Evolutionary conservation across 305 asterid species (phyloP).

Genomic region (Rubia peregrina): DNA sequence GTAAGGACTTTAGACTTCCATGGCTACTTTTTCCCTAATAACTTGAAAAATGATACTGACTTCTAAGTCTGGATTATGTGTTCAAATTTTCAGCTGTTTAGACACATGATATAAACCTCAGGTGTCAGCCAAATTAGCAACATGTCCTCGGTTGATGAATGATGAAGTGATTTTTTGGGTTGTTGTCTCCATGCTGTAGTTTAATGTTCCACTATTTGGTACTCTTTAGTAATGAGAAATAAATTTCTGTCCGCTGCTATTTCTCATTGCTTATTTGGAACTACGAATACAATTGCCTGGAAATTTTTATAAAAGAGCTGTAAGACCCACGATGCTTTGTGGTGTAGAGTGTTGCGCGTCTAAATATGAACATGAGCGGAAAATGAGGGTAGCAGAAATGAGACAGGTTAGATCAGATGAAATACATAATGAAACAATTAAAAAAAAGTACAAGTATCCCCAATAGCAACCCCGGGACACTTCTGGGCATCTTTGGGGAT

Average conservation of each 20-base stretch:
- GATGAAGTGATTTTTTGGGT: neutral
- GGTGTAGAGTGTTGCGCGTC: neutral
- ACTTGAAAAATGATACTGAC: neutral
- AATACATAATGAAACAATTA: neutral
- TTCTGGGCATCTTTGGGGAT: slow-evolving; percentile 1
- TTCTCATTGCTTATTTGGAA: neutral
- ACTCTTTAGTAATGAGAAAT: neutral
- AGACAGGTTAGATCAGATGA: neutral
- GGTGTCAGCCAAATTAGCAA: neutral
- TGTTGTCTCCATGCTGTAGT: neutral
- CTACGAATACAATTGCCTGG: neutral
- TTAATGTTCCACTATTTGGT: neutral
- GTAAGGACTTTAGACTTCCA: neutral
- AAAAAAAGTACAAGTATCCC: neutral
- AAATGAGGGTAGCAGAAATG: neutral
- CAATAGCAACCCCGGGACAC: neutral
- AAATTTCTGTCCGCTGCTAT: neutral
- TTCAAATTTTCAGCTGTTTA: neutral
- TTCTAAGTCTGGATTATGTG: neutral
- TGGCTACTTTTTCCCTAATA: neutral
- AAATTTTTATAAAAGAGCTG: neutral
- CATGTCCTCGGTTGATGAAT: neutral
- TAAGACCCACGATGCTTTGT: neutral
- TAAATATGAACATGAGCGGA: no score
- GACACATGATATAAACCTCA: neutral